Base-by-base conservation (phyloP, 1,139 yeast genomes). In the Debaryomyces robertsiae region DNA sequence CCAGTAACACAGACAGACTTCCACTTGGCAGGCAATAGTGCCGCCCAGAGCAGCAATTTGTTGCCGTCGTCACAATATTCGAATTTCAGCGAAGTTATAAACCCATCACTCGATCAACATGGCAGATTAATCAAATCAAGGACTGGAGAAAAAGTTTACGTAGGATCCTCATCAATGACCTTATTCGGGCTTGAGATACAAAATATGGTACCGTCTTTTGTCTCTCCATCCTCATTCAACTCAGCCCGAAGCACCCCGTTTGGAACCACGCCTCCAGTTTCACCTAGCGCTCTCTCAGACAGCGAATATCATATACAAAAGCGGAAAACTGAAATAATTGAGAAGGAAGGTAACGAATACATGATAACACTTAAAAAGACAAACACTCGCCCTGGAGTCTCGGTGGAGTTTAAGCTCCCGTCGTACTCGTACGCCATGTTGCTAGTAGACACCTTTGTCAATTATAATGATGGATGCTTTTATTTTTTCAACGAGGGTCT, bases 401-500 rank as follows among this genome's bases (percentile, higher is more conserved):
- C 84, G 15, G 84, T 83, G 15, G 81, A 82, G 50, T 78, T 84
- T 54, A 76, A 87, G 1, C 65, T 86, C 25, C 95, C 96, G 0
- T 77, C 89, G 9, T 85, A 84, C 50, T 81, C 89, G 2, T 83
- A 84, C 53, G 93, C 95, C 4, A 76, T 84, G 76, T 61, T 82
- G 10, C 66, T 86, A 42, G 85, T 85, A 11, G 93, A 84, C 53
- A 82, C 88, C 0, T 87, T 87, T 51, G 77, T 86, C 44, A 82
- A 83, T 40, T 87, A 84, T 55, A 83, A 87, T 52, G 93, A 85
- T 56, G 94, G 93, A 1, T 85, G 95, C 52, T 88, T 86, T 58
- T 88, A 88, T 61, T 87, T 87, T 55, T 85, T 87, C 65, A 88
- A 88, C 57, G 91, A 85, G 55, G 94, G 94, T 0, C 57, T 84